These are phyloP conservation scores for Limonomyces culmigenus DNA, from an alignment of 1,284 basidiomycete species.

Conservation along the genomic window DNA sequence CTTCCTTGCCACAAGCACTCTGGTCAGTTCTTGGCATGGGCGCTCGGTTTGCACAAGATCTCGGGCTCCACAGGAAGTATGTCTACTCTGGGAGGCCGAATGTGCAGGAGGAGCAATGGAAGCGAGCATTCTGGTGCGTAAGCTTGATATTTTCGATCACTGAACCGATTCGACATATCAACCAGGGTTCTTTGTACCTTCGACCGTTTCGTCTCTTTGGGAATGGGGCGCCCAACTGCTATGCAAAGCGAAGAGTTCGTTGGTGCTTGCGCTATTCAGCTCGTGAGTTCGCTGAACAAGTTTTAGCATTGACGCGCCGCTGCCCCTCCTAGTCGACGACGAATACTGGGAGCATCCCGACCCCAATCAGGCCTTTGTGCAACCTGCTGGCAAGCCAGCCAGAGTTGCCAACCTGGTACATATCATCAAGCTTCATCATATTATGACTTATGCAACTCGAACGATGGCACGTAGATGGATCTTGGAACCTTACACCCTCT, in stretches of 20 bases:
- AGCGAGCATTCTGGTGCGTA: slow-evolving; percentile 20
- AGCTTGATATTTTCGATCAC: too few species aligned
- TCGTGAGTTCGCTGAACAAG: background rate
- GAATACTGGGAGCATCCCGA: slow-evolving; percentile 24
- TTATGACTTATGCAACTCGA: slow-evolving; percentile 25
- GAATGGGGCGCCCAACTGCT: slow-evolving; percentile 29
- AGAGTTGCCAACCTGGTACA: slow-evolving; percentile 22
- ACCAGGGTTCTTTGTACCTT: slow-evolving; percentile 14
- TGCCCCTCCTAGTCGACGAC: slow-evolving; percentile 32
- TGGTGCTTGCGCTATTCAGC: background rate
- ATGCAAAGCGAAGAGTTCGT: slow-evolving; percentile 30
- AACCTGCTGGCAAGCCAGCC: slow-evolving; percentile 18
- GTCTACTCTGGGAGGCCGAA: slow-evolving; percentile 13
- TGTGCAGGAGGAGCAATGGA: slow-evolving; percentile 35
- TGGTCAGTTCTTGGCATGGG: slow-evolving; percentile 37
- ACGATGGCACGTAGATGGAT: slow-evolving; percentile 18
- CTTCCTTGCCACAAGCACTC: slow-evolving; percentile 30
- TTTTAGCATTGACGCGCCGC: slow-evolving; percentile 26
- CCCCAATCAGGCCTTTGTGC: slow-evolving; percentile 13
- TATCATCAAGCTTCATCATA: slow-evolving; percentile 25
- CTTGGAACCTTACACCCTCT: background rate
- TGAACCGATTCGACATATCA: background rate
- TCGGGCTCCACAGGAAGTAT: slow-evolving; percentile 23
- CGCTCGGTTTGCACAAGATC: slow-evolving; percentile 29
- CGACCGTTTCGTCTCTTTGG: slow-evolving; percentile 21